phyloP scores from a whole-genome alignment of 306 rosid species.

The Amphicarpaea edgeworthii region DNA sequence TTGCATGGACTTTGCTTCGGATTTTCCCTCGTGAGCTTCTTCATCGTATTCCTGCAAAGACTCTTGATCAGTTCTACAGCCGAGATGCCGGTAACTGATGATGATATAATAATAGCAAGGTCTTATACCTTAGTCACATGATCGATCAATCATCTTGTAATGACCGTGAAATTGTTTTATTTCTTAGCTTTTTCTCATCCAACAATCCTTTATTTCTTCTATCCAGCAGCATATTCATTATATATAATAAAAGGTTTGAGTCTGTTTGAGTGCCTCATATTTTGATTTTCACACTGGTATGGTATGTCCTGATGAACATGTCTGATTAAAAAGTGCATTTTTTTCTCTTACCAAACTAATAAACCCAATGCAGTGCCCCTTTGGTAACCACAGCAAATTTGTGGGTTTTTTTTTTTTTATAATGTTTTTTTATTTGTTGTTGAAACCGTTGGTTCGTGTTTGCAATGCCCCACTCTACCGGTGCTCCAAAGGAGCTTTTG shows the following conservation, averaged over 20 bases:
- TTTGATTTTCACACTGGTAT: constrained; percentile 33
- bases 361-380: too few relatives aligned
- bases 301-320: neutral
- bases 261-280: constrained; percentile 50
- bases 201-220: constrained; percentile 39
- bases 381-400: too few relatives aligned
- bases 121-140: constrained; percentile 36
- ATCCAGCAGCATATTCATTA: constrained; percentile 44
- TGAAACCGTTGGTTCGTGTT: too few relatives aligned
- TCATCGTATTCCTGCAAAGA: constrained; percentile 96
- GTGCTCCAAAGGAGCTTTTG: too few relatives aligned
- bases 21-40: constrained; percentile 99
- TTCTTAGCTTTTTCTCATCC: constrained; percentile 50
- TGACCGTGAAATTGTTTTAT: constrained; percentile 59
- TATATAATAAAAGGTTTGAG: constrained; percentile 57
- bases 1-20: constrained; percentile 97
- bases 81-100: constrained; percentile 83
- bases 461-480: too few relatives aligned
- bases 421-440: too few relatives aligned
- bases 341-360: neutral
- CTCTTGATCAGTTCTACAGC: constrained; percentile 87
- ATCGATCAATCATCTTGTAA: constrained; percentile 49
- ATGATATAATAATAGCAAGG: constrained; percentile 3
- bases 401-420: too few relatives aligned
- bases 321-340: constrained; percentile 20